A percentile compares a stretch with the other conserved stretches of the same genome.
Conservation (phyloP, 768 basidiomycete genomes). For the Glaciozyma antarctica region DNA sequence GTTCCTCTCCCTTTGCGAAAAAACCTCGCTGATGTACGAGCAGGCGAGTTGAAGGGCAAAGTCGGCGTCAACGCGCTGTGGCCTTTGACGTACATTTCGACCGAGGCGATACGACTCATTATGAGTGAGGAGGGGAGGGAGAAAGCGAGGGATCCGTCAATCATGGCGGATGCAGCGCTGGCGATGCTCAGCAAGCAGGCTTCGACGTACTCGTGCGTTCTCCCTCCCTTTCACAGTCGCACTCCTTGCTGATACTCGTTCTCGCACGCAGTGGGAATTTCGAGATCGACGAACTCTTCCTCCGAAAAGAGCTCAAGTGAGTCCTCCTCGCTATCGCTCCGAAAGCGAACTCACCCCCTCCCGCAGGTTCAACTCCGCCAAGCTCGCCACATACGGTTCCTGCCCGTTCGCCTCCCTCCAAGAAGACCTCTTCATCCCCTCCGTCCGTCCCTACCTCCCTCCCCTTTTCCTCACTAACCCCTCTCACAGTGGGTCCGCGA, state of each 20-base stretch:
- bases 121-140: background rate
- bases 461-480: background rate
- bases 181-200: constrained; percentile 8
- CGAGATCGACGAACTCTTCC: constrained; percentile 14
- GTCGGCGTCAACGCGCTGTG: constrained; percentile 12
- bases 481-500: background rate
- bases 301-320: constrained; percentile 1
- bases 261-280: constrained; percentile 7
- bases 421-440: background rate
- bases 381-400: background rate
- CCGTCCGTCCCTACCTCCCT: background rate
- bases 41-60: constrained; percentile 8
- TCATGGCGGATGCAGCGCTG: constrained; percentile 15
- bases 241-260: background rate
- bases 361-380: background rate
- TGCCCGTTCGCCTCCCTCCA: background rate
- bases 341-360: background rate
- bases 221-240: background rate
- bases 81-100: constrained; percentile 12
- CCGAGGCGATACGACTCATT: constrained; percentile 12
- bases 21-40: background rate
- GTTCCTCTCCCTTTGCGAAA: background rate
- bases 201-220: background rate
- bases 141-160: background rate
- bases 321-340: background rate